Conservation (phyloP, 176 grass and related monocot species). For the Oryza brachyantha region DNA sequence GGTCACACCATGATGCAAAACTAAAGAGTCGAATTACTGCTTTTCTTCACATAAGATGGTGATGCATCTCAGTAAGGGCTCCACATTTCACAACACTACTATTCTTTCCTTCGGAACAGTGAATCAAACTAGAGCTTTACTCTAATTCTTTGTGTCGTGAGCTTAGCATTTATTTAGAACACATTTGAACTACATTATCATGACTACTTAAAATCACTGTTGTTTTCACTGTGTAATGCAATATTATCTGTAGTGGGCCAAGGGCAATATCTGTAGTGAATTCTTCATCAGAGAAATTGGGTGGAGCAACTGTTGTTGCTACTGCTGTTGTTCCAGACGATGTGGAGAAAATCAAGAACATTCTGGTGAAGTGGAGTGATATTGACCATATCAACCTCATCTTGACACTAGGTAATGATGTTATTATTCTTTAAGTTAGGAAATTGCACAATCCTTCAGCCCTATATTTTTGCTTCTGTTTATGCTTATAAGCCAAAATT, state of each 20-base stretch:
- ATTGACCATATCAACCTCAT: slow-evolving; percentile 70
- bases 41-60: slow-evolving; percentile 40
- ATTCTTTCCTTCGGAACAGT: background rate
- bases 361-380: slow-evolving; percentile 67
- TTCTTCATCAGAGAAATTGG: slow-evolving; percentile 79
- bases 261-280: slow-evolving; percentile 86
- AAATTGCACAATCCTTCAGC: background rate
- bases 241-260: slow-evolving; percentile 58
- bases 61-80: slow-evolving; percentile 28
- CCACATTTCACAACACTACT: slow-evolving; percentile 32
- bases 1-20: slow-evolving; percentile 86
- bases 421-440: slow-evolving; percentile 19
- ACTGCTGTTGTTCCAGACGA: slow-evolving; percentile 90
- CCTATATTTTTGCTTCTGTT: too few relatives aligned
- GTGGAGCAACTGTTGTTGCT: slow-evolving; percentile 67
- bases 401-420: slow-evolving; percentile 72
- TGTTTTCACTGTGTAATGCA: background rate
- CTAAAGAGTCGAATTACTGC: slow-evolving; percentile 35
- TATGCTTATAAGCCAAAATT: too few relatives aligned
- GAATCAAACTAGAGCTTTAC: background rate
- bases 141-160: background rate
- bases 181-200: background rate
- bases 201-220: background rate
- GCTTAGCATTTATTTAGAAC: background rate
- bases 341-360: slow-evolving; percentile 74